These are phyloP conservation scores for Elsinoe necatrix DNA, from an alignment of 2,329 filamentous ascomycete species.

Conservation along the genomic window DNA sequence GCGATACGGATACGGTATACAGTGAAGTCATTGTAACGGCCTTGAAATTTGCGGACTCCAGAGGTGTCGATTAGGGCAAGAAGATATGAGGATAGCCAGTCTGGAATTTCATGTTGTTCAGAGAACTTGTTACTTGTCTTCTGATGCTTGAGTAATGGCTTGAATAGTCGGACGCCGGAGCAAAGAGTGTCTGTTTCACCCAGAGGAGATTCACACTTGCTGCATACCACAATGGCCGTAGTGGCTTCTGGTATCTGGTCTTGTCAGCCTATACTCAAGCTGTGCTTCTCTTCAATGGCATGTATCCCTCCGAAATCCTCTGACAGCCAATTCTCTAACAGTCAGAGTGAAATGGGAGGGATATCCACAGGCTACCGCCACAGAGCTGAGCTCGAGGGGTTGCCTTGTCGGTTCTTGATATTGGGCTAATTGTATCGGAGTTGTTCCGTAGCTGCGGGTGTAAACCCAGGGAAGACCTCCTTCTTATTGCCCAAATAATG, in stretches of 20 bases:
- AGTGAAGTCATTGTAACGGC: conserved; percentile 46
- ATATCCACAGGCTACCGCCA: conserved; percentile 21
- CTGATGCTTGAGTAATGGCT: conserved; percentile 23
- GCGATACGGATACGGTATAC: neutral
- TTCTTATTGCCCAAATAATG: conserved; percentile 28
- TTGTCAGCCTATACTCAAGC: neutral
- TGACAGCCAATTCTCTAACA: conserved; percentile 25
- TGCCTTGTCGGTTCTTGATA: conserved; percentile 19
- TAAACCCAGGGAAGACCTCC: conserved; percentile 26
- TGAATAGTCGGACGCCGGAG: conserved; percentile 34
- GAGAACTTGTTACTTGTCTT: neutral
- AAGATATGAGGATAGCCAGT: conserved; percentile 48
- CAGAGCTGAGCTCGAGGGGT: conserved; percentile 16
- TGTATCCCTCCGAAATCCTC: conserved; percentile 30
- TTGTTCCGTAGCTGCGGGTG: conserved; percentile 25
- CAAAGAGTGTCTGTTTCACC: conserved; percentile 36
- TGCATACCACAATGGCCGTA: conserved; percentile 29
- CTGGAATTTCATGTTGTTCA: conserved; percentile 21
- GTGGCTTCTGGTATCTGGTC: neutral
- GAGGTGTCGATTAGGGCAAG: conserved; percentile 48
- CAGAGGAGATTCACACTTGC: conserved; percentile 30
- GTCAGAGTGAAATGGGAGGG: conserved; percentile 26
- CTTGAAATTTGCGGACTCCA: conserved; percentile 49
- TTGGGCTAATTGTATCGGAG: conserved; percentile 32
- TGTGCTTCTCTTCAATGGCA: conserved; percentile 14